Percentiles rank a stretch among this genome's conserved stretches.
Evolutionary conservation across 2,329 filamentous ascomycete genomes (phyloP).

Genomic region (Monilinia aucupariae): DNA sequence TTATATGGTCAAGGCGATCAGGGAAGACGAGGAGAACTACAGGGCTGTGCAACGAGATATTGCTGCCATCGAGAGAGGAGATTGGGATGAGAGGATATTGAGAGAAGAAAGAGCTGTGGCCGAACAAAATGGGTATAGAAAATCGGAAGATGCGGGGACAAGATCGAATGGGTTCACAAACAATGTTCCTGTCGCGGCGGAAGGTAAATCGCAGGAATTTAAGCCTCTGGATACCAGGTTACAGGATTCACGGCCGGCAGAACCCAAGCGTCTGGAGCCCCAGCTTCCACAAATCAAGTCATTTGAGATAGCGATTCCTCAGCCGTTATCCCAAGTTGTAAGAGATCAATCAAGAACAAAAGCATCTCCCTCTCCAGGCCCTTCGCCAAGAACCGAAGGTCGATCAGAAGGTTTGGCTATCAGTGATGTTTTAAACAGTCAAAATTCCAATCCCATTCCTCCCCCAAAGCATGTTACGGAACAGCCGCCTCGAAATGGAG

Average conservation of each 20-base stretch:
- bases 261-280: constrained; percentile 16
- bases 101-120: constrained; percentile 22
- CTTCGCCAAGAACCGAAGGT: constrained; percentile 22
- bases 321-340: constrained; percentile 6
- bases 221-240: constrained; percentile 16
- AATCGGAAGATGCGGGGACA: background rate
- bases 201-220: constrained; percentile 14
- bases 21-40: constrained; percentile 66
- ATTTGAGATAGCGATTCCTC: constrained; percentile 16
- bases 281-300: constrained; percentile 11
- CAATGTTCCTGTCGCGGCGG: background rate
- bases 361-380: constrained; percentile 18
- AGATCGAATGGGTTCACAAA: constrained; percentile 5
- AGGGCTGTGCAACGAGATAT: constrained; percentile 62
- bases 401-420: constrained; percentile 29
- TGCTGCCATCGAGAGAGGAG: constrained; percentile 57
- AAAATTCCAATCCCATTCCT: constrained; percentile 20
- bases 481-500: constrained; percentile 15
- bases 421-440: constrained; percentile 29
- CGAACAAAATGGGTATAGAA: constrained; percentile 11
- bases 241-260: constrained; percentile 15
- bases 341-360: constrained; percentile 16
- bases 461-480: constrained; percentile 19
- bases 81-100: constrained; percentile 42
- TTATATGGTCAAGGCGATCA: constrained; percentile 62